These are phyloP conservation scores for Thamnidium elegans DNA, from an alignment of 192 early-diverging fungal species.

Conservation along the genomic window DNA sequence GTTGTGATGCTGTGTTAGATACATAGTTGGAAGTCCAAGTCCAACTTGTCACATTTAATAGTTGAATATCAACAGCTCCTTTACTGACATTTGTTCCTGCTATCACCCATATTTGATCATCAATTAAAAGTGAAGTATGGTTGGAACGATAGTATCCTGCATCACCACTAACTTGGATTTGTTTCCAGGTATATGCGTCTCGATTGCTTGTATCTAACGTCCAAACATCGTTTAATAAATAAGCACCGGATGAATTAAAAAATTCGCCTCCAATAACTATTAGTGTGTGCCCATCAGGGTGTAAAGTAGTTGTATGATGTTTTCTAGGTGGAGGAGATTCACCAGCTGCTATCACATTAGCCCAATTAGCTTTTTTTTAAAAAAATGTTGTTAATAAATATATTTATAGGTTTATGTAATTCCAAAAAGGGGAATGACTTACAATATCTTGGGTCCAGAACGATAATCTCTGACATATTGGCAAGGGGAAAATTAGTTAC, in stretches of 20 bases:
- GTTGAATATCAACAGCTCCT: slow-evolving; percentile 12
- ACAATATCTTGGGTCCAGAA: slow-evolving; percentile 12
- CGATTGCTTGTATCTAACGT: not conserved
- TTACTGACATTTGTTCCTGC: slow-evolving; percentile 6
- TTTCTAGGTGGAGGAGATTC: slow-evolving; percentile 5
- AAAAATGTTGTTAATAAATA: too few species aligned
- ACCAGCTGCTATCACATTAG: not conserved
- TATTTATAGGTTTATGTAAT: too few species aligned
- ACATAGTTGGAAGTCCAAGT: slow-evolving; percentile 4
- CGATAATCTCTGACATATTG: slow-evolving; percentile 15
- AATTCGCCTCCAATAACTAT: slow-evolving; percentile 8
- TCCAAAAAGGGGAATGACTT: not conserved
- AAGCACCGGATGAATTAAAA: not conserved
- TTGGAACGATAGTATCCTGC: slow-evolving; percentile 4
- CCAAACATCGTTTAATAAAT: slow-evolving; percentile 11
- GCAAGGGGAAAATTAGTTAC: slow-evolving; percentile 10
- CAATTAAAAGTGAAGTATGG: slow-evolving; percentile 15
- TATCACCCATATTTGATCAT: slow-evolving; percentile 14
- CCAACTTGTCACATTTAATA: slow-evolving; percentile 4
- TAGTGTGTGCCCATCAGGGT: slow-evolving; percentile 1
- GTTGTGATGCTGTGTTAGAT: not conserved
- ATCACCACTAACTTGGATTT: not conserved
- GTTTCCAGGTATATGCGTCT: not conserved
- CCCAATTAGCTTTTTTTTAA: slow-evolving; percentile 14
- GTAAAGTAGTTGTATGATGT: slow-evolving; percentile 19